Conservation (phyloP, 768 basidiomycete genomes). For the Mycena galericulata region DNA sequence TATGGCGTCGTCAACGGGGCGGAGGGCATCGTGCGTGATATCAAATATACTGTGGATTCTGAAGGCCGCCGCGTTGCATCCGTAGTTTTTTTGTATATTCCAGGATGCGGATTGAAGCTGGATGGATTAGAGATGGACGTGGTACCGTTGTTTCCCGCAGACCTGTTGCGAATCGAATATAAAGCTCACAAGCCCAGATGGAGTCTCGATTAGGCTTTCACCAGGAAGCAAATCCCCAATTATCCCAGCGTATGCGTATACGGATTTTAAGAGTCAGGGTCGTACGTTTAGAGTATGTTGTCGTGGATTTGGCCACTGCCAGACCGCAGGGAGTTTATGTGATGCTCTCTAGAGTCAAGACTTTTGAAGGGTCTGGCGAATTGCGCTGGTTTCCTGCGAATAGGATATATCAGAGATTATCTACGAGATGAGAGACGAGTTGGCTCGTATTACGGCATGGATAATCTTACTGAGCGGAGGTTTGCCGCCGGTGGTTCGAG, state of each 20-base stretch:
- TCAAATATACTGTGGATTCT: slow-evolving; percentile 8
- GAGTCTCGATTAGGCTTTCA: background rate
- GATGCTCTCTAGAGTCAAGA: no score
- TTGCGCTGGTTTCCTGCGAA: no score
- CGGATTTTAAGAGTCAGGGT: background rate
- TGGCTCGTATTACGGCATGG: no score
- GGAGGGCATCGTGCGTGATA: slow-evolving; percentile 28
- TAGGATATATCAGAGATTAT: no score
- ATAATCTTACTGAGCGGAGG: no score
- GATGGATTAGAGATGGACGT: background rate
- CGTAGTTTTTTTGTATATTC: background rate
- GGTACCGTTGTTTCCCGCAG: background rate
- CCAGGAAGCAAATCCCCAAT: background rate
- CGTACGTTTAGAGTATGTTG: background rate
- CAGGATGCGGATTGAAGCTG: background rate
- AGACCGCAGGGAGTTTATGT: no score
- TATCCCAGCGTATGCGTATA: background rate
- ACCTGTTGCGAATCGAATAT: background rate
- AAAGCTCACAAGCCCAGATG: background rate
- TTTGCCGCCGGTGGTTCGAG: no score
- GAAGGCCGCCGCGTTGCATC: background rate
- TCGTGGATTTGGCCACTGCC: background rate
- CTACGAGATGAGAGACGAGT: no score
- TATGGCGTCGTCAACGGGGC: slow-evolving; percentile 32
- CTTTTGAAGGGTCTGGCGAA: no score